Percentiles rank a stretch among this genome's conserved stretches.
phyloP scores from a whole-genome alignment of 1,139 yeast genomes.

The Yamadazyma membranifaciens region DNA sequence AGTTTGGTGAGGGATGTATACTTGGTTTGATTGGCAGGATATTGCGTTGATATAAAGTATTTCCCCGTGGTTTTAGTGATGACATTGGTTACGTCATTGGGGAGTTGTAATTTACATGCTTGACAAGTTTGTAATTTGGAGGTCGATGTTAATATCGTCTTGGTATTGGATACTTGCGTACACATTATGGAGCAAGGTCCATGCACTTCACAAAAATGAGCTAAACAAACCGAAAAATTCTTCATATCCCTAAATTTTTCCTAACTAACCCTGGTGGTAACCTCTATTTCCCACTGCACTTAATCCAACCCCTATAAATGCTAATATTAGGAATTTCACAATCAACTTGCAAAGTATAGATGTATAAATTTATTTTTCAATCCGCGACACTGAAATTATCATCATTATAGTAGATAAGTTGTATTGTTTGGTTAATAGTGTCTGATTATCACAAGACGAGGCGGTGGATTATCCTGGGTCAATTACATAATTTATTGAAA shows the following conservation, averaged over 20 bases:
- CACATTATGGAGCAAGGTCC: conserved; percentile 80
- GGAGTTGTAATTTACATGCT: conserved; percentile 55
- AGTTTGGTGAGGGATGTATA: conserved; percentile 58
- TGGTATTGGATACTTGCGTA: conserved; percentile 44
- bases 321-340: too few species aligned
- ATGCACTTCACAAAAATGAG: conserved; percentile 85
- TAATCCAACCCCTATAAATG: too few species aligned
- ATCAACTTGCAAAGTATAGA: neutral
- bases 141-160: conserved; percentile 21
- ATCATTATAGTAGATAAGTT: neutral
- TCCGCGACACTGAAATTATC: neutral
- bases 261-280: too few species aligned
- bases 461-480: too few species aligned
- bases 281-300: too few species aligned
- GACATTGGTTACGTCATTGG: conserved; percentile 34
- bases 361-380: neutral
- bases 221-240: conserved; percentile 50
- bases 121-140: conserved; percentile 51
- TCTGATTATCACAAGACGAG: too few species aligned
- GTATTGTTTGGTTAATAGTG: neutral
- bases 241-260: conserved; percentile 2
- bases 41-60: conserved; percentile 51
- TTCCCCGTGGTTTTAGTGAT: conserved; percentile 19
- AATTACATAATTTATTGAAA: too few species aligned
- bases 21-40: conserved; percentile 55